Conservation (phyloP, 2,329 filamentous ascomycete genomes). For the Eurotiales sp. region DNA sequence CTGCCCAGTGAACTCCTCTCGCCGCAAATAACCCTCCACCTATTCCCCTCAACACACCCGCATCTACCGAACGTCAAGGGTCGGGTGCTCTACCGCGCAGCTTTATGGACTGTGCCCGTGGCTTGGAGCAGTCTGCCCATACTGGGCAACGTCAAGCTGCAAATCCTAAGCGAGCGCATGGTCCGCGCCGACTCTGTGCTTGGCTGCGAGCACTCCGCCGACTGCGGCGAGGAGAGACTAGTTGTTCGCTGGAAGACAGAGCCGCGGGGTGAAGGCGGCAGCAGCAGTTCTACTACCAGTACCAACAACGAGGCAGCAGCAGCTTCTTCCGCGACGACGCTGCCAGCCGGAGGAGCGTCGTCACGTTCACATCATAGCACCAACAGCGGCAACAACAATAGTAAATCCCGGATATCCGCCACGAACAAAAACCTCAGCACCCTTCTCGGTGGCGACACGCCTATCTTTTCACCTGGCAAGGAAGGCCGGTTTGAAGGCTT, state of each 20-base stretch:
- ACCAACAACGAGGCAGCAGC: no score
- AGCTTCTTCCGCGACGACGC: no score
- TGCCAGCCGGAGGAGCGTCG: no score
- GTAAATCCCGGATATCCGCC: constrained; percentile 24
- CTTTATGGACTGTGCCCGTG: constrained; percentile 91
- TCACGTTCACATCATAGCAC: constrained; percentile 18
- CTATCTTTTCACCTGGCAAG: constrained; percentile 50
- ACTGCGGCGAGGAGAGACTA: constrained; percentile 64
- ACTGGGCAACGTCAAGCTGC: constrained; percentile 81
- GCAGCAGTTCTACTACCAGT: no score
- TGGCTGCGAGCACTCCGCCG: constrained; percentile 31
- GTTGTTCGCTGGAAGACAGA: constrained; percentile 84
- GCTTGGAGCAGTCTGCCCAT: constrained; percentile 93
- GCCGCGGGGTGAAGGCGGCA: constrained; percentile 29
- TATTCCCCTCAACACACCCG: constrained; percentile 60
- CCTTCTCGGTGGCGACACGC: constrained; percentile 52
- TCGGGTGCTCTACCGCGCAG: constrained; percentile 83
- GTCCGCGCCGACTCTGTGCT: constrained; percentile 50
- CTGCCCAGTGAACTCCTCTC: constrained; percentile 61
- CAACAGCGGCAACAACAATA: neutral
- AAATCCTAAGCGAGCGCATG: constrained; percentile 88
- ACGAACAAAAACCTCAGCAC: constrained; percentile 40
- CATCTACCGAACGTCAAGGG: constrained; percentile 86
- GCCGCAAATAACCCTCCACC: constrained; percentile 58
- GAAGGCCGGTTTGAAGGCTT: constrained; percentile 81